Percentiles rank a stretch among this genome's conserved stretches.
Evolutionary conservation across 1,284 basidiomycete species (phyloP).

Genomic region (Meira nashicola): DNA sequence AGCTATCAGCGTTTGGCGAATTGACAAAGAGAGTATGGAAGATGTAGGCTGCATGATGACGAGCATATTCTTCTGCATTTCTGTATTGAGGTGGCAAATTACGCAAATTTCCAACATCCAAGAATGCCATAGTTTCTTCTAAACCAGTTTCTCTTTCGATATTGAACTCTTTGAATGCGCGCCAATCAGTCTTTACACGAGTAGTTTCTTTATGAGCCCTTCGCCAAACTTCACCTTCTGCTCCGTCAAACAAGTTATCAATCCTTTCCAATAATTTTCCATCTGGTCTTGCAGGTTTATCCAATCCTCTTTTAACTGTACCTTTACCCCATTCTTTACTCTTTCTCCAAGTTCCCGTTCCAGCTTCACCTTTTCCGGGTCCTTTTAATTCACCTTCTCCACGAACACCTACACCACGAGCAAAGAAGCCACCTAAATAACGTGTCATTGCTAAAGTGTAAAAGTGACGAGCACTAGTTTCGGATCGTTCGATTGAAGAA

Average conservation of each 20-base stretch:
- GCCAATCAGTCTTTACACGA: constrained; percentile 34
- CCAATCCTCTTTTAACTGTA: constrained; percentile 34
- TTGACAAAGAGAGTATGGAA: constrained; percentile 46
- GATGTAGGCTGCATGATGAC: constrained; percentile 43
- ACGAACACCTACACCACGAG: constrained; percentile 47
- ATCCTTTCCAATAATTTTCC: constrained; percentile 28
- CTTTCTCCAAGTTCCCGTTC: constrained; percentile 15
- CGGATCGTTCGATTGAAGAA: constrained; percentile 40
- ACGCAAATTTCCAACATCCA: constrained; percentile 40
- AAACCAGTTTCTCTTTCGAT: constrained; percentile 50
- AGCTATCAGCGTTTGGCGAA: constrained; percentile 40
- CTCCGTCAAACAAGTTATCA: constrained; percentile 37
- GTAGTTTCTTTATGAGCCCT: constrained; percentile 40
- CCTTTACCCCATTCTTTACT: constrained; percentile 21
- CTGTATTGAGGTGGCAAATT: constrained; percentile 44
- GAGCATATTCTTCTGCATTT: constrained; percentile 46
- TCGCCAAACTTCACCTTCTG: constrained; percentile 32
- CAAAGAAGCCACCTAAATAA: constrained; percentile 46
- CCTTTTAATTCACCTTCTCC: constrained; percentile 24
- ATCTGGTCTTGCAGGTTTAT: constrained; percentile 37
- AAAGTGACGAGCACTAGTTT: constrained; percentile 40
- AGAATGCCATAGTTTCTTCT: constrained; percentile 37
- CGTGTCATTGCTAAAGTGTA: constrained; percentile 37
- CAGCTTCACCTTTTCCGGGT: constrained; percentile 15
- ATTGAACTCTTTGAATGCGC: constrained; percentile 44